These are phyloP conservation scores for Clarireedia homoeocarpa DNA, from an alignment of 2,329 filamentous ascomycete species.

Conservation along the genomic window DNA sequence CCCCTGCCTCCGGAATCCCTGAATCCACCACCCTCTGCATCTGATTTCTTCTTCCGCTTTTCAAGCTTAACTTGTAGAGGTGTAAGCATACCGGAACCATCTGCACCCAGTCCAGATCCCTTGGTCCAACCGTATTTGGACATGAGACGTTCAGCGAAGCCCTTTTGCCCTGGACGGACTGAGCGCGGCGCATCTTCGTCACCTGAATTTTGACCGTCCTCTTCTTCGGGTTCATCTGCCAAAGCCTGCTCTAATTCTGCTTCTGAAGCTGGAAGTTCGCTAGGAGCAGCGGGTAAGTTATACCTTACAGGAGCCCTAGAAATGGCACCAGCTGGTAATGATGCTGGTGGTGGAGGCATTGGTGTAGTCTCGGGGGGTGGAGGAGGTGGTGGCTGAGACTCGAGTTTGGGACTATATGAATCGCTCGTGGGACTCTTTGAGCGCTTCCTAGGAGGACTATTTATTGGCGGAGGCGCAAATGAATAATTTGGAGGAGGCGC, in stretches of 20 bases:
- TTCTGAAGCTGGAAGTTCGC: constrained; percentile 44
- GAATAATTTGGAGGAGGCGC: constrained; percentile 50
- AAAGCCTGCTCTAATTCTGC: constrained; percentile 42
- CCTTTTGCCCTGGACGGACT: constrained; percentile 68
- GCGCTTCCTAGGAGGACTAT: constrained; percentile 35
- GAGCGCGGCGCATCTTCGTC: constrained; percentile 42
- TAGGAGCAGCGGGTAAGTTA: constrained; percentile 42
- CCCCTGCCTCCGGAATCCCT: constrained; percentile 58
- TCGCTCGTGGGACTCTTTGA: constrained; percentile 26
- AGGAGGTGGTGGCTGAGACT: constrained; percentile 18
- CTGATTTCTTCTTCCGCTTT: constrained; percentile 71
- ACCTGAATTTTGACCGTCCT: constrained; percentile 23
- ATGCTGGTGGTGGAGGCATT: constrained; percentile 25
- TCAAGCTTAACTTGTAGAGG: constrained; percentile 79
- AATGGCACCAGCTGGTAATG: constrained; percentile 48
- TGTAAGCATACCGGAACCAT: constrained; percentile 74
- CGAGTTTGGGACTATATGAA: constrained; percentile 15
- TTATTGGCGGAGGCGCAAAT: constrained; percentile 46
- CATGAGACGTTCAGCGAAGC: constrained; percentile 83
- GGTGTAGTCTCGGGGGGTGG: constrained; percentile 24
- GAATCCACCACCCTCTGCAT: constrained; percentile 73
- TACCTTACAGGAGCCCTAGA: constrained; percentile 75
- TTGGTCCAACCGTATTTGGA: constrained; percentile 90
- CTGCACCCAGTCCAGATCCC: constrained; percentile 78
- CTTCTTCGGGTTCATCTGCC: constrained; percentile 30